Base-by-base conservation (phyloP, 768 basidiomycete genomes). In the Pleurotus citrinopileatus region DNA sequence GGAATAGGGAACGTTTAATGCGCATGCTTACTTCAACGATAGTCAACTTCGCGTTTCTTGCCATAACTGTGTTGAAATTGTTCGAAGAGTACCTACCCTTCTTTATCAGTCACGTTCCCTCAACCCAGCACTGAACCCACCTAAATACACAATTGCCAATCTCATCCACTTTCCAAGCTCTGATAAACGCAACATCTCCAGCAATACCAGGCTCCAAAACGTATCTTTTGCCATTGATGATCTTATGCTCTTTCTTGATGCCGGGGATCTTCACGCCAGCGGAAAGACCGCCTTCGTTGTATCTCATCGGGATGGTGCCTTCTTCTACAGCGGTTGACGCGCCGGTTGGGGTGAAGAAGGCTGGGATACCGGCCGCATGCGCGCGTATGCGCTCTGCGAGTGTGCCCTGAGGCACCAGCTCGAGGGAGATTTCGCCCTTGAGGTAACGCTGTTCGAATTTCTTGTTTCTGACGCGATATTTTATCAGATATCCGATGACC, bases 81-180 rank as follows among this genome's bases (percentile, higher is more conserved):
- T 96, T 87, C 40, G 91, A 83, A 5, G 93, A 78, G 65, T 91
- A 94, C 56, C 92, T 91, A 56, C 46, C 3, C 19, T 5, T n/a
- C 29, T 22, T 19, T 17, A 4, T 12, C 12, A 38, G 3, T 4
- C 19, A 37, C 25, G 17, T 19, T 12, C 17, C 6, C 34, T 19
- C 13, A 5, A 8, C 19, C 10, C 20, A 10, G 4, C 54, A 15
- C 52, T 32, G 20, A 23, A 63, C 75, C 53, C 61, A 91, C 88
- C 92, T 80, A 78, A 97, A 97, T 37, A 94, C 83, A 61, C 87
- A 89, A 68, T 97, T 97, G 1, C 94, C 94, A 38, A 84, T 80
- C 66, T 92, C 91, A 59, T 97, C 94, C 12, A 83, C 94, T 68
- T 94, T 95, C 92, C 92, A 95, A 3, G 91, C 94, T 42, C 84